A percentile compares a stretch with the other conserved stretches of the same genome.
Conservation (phyloP, 768 basidiomycete genomes). For the Leccinum broughii region DNA sequence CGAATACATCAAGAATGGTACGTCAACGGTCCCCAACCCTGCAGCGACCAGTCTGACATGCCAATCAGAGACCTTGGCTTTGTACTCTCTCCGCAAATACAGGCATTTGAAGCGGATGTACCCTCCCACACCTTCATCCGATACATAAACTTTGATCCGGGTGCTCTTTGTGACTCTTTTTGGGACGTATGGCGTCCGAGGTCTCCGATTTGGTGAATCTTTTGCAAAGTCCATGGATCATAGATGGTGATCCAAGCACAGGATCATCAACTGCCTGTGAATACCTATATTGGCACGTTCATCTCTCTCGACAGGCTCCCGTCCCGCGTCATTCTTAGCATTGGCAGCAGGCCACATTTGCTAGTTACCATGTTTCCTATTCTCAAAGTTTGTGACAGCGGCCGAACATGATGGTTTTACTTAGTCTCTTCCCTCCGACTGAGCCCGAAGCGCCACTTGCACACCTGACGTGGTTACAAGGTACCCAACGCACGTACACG, state of each 20-base stretch:
- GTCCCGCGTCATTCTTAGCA: not conserved
- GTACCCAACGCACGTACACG: not conserved
- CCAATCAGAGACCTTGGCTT: slow-evolving; percentile 70
- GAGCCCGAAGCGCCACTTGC: not conserved
- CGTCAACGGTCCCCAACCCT: slow-evolving; percentile 13
- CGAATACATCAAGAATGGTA: slow-evolving; percentile 87
- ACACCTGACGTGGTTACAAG: not conserved
- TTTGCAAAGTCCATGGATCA: not conserved
- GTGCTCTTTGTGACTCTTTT: not conserved
- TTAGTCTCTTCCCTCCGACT: not conserved
- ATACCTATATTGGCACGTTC: not conserved
- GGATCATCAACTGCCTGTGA: not conserved
- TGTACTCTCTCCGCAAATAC: slow-evolving; percentile 83
- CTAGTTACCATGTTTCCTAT: not conserved
- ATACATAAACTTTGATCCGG: slow-evolving; percentile 4
- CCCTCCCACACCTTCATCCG: slow-evolving; percentile 31
- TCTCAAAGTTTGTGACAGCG: not conserved
- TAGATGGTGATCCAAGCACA: not conserved
- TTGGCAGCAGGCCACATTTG: not conserved
- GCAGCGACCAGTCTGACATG: slow-evolving; percentile 1
- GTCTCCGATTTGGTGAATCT: not conserved
- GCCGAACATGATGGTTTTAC: not conserved
- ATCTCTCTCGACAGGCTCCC: not conserved
- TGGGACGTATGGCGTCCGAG: not conserved
- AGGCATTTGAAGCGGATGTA: slow-evolving; percentile 78